phyloP scores from a whole-genome alignment of 2,329 filamentous ascomycete species.

The Verticillium dahliae region DNA sequence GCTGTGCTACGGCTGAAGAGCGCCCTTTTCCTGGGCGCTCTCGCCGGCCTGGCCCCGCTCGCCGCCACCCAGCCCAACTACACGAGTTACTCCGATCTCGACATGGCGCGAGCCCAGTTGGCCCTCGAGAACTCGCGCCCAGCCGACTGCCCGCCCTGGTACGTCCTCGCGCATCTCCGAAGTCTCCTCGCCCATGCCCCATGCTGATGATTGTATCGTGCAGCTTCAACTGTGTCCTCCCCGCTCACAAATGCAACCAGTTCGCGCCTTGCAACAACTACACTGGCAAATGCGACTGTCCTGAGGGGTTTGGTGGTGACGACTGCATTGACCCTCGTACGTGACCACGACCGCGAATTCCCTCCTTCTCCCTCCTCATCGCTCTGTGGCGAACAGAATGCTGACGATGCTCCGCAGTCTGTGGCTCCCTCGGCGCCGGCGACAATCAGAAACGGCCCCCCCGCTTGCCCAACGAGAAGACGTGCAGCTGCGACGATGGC shows the following conservation, averaged over 20 bases:
- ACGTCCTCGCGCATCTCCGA: slow-evolving; percentile 19
- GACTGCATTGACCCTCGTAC: slow-evolving; percentile 79
- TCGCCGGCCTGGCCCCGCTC: slow-evolving; percentile 33
- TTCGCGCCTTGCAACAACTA: slow-evolving; percentile 83
- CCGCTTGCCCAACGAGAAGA: slow-evolving; percentile 42
- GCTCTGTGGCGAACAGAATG: not conserved
- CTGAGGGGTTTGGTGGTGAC: slow-evolving; percentile 86
- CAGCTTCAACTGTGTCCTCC: slow-evolving; percentile 97
- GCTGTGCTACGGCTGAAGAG: slow-evolving; percentile 27
- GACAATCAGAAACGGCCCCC: slow-evolving; percentile 74
- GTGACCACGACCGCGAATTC: slow-evolving; percentile 15
- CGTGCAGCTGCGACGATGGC: slow-evolving; percentile 81
- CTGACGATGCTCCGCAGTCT: slow-evolving; percentile 44
- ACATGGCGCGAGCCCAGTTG: slow-evolving; percentile 59
- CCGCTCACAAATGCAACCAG: slow-evolving; percentile 85
- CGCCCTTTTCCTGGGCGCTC: slow-evolving; percentile 28
- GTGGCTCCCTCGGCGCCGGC: slow-evolving; percentile 79
- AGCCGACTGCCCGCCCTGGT: slow-evolving; percentile 74
- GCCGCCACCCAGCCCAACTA: slow-evolving; percentile 43
- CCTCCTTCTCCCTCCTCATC: not conserved
- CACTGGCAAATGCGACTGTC: slow-evolving; percentile 89
- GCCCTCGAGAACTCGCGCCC: slow-evolving; percentile 68
- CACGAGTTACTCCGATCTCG: slow-evolving; percentile 55
- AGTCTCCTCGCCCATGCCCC: slow-evolving; percentile 15
- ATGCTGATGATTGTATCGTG: slow-evolving; percentile 14